Conservation (phyloP, 768 basidiomycete genomes). For the Amanita muscaria region DNA sequence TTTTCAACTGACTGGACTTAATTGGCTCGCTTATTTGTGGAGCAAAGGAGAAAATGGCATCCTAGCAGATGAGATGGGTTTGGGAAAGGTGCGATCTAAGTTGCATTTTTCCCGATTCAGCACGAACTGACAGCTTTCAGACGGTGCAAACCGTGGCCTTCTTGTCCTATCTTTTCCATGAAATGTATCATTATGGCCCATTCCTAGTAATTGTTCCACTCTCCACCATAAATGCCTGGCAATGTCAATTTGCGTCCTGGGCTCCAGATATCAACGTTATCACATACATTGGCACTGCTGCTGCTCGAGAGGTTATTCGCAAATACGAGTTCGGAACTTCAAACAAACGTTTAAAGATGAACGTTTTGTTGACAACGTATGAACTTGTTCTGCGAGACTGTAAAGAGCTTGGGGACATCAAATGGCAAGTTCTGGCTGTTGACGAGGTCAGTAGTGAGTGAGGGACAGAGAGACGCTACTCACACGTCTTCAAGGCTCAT, state of each 20-base stretch:
- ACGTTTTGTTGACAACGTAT: slow-evolving; percentile 94
- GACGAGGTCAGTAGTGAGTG: slow-evolving; percentile 60
- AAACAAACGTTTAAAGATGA: slow-evolving; percentile 92
- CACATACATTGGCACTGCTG: slow-evolving; percentile 87
- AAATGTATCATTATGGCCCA: slow-evolving; percentile 88
- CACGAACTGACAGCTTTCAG: slow-evolving; percentile 27
- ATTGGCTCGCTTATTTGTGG: slow-evolving; percentile 99
- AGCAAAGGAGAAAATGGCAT: slow-evolving; percentile 93
- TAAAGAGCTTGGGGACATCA: slow-evolving; percentile 84
- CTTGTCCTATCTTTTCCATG: slow-evolving; percentile 91
- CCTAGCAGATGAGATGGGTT: slow-evolving; percentile 98
- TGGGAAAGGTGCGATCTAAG: slow-evolving; percentile 65
- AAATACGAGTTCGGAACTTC: slow-evolving; percentile 84
- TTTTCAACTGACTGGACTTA: slow-evolving; percentile 95
- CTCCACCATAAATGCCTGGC: slow-evolving; percentile 98
- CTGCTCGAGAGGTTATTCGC: slow-evolving; percentile 85
- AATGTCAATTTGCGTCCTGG: slow-evolving; percentile 89
- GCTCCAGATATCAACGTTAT: slow-evolving; percentile 95
- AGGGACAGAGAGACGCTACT: slow-evolving; percentile 7
- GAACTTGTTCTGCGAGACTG: slow-evolving; percentile 89
- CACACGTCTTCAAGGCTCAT: slow-evolving; percentile 58
- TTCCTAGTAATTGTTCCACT: slow-evolving; percentile 97
- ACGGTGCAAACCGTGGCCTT: slow-evolving; percentile 95
- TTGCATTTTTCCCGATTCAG: slow-evolving; percentile 5
- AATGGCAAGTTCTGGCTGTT: slow-evolving; percentile 95